Evolutionary conservation across 495 filamentous ascomycete species (phyloP), one percentile per base, ranked within the genome.

Genomic region (Hypoxylon subgilvum): DNA sequence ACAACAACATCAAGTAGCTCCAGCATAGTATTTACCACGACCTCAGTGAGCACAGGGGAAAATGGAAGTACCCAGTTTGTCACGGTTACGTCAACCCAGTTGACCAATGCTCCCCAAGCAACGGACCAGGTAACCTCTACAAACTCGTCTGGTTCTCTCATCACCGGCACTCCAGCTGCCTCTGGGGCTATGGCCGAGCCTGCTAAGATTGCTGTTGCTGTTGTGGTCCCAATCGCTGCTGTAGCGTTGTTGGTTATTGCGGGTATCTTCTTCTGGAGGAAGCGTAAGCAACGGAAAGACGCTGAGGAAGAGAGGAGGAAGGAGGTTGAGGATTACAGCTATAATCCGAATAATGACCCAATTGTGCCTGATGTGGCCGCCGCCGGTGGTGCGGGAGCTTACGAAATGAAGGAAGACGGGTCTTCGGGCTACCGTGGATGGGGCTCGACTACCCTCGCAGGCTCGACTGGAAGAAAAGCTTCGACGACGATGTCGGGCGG

Each of bases 261-360:
- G 3, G 86, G 86, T 1, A 76, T 97, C 32, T 92, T 87, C 69
- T 82, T 96, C 56, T 98, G 91, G 90, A 84, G 89, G 60, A 90
- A 83, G 74, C 85, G 90, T 45, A 96, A 92, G 72, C 84, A 87
- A 61, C 84, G 86, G 31, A 96, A 89, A 75, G 86, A 86, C 35
- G 86, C 84, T n/a, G 89, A 90, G 63, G 94, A 96, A 59, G 84
- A 90, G 43, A 82, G 94, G 46, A 82, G 92, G 48, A 96, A 96
- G 72, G 95, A 97, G 68, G 89, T 96, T 2, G 93, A 97, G 69
- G 94, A 97, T 63, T 97, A 97, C 69, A 87, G 86, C 16, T 97
- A 91, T 77, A 97, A 97, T 69, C 94, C 93, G 6, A 97, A 97
- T 72, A 84, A 90, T 49, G 92, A 96, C 66, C 92, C 94, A 1